Percentiles rank a stretch among this genome's conserved stretches.
Conservation (phyloP, 78 protist species). For the Creolimax fragrantissima region DNA sequence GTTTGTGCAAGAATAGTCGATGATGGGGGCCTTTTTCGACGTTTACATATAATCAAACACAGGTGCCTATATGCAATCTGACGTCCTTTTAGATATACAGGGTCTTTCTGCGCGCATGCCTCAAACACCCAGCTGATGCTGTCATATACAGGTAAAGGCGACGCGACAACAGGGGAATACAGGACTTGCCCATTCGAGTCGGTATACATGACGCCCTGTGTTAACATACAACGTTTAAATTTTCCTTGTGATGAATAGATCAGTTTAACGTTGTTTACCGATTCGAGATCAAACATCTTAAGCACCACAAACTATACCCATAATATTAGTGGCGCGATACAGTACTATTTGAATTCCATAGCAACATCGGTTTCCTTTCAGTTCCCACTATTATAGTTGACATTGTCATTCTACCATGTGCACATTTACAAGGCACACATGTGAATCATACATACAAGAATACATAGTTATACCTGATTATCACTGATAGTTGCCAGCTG, state of each 20-base stretch:
- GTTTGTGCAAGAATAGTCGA: background rate
- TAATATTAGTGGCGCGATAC: no score
- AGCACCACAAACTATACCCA: no score
- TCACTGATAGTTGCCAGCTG: background rate
- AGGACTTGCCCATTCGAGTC: background rate
- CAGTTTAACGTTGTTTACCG: no score
- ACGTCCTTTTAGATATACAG: background rate
- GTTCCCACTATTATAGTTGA: no score
- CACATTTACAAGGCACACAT: no score
- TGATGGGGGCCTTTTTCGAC: background rate
- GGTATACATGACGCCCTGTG: background rate
- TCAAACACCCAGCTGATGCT: constrained; percentile 3
- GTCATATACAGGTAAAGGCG: background rate
- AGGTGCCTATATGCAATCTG: background rate
- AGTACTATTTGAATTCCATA: no score
- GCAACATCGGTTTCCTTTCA: no score
- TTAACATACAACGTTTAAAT: no score
- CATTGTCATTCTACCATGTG: no score
- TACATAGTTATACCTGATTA: constrained; percentile 6
- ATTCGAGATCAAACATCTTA: no score
- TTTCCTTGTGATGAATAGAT: no score
- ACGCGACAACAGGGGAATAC: background rate
- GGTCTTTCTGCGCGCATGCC: background rate
- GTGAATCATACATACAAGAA: no score
- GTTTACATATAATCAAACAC: background rate